Conservation (phyloP, 768 basidiomycete species). For the Russula olivacea region DNA sequence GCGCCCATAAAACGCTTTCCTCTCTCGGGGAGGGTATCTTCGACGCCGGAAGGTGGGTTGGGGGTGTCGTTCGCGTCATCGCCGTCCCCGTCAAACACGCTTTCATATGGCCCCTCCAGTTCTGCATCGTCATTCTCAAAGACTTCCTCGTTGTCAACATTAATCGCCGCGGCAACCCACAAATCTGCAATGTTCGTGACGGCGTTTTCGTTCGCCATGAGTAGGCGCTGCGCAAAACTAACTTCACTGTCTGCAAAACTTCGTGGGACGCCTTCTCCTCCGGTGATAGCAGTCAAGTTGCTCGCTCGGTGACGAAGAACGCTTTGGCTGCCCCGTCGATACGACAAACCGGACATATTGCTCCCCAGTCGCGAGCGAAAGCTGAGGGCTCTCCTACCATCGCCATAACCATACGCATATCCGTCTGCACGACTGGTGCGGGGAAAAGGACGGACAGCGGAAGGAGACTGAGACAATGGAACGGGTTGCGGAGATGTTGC, state of each 20-base stretch:
- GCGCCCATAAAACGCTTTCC: slow-evolving; percentile 2
- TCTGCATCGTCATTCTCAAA: slow-evolving; percentile 48
- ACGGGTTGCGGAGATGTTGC: slow-evolving; percentile 32
- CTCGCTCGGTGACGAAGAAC: slow-evolving; percentile 48
- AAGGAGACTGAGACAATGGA: slow-evolving; percentile 32
- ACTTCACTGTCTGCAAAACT: slow-evolving; percentile 49
- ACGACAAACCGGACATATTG: slow-evolving; percentile 28
- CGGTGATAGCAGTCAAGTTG: slow-evolving; percentile 28
- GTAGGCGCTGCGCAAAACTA: slow-evolving; percentile 80
- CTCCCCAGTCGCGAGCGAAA: slow-evolving; percentile 20
- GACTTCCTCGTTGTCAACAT: slow-evolving; percentile 84
- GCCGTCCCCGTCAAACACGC: slow-evolving; percentile 31
- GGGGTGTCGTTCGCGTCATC: slow-evolving; percentile 30
- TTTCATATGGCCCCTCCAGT: slow-evolving; percentile 27
- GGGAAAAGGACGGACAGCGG: slow-evolving; percentile 44
- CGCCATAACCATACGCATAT: slow-evolving; percentile 74
- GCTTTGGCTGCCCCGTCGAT: slow-evolving; percentile 49
- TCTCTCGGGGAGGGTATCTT: slow-evolving; percentile 8
- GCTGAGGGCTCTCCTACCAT: slow-evolving; percentile 35
- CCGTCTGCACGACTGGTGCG: slow-evolving; percentile 60
- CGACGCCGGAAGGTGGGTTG: neutral
- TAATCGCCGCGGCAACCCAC: slow-evolving; percentile 97
- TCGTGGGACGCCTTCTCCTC: slow-evolving; percentile 36
- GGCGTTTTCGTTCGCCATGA: slow-evolving; percentile 92
- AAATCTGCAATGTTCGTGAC: slow-evolving; percentile 93